These are phyloP conservation scores for Salix exigua DNA, from an alignment of 345 rosid genomes.

Conservation along the genomic window DNA sequence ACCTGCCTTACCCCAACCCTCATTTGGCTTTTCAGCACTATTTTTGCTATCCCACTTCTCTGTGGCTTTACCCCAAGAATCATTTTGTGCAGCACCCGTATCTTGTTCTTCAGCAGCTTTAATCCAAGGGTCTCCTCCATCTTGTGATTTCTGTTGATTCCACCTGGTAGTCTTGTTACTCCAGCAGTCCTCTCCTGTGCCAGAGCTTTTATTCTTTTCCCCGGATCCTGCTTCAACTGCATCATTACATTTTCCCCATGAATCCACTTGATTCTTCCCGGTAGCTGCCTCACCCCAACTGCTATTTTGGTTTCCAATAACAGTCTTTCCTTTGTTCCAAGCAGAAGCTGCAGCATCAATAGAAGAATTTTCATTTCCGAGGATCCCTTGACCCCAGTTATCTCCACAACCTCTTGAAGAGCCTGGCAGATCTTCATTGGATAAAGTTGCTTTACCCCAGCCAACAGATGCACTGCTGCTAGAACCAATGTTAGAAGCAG, in stretches of 20 bases:
- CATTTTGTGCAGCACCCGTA: slow-evolving; percentile 3
- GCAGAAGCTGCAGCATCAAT: slow-evolving; percentile 28
- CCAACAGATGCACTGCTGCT: slow-evolving; percentile 32
- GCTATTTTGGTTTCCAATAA: slow-evolving; percentile 11
- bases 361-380: slow-evolving; percentile 22
- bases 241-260: slow-evolving; percentile 28
- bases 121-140: slow-evolving; percentile 9
- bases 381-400: slow-evolving; percentile 36
- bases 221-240: slow-evolving; percentile 18
- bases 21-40: slow-evolving; percentile 12
- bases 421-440: slow-evolving; percentile 21
- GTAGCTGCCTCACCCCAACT: slow-evolving; percentile 24
- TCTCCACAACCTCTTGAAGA: slow-evolving; percentile 23
- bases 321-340: slow-evolving; percentile 34
- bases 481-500: slow-evolving; percentile 33
- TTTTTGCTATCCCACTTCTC: slow-evolving; percentile 18
- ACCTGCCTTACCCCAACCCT: slow-evolving; percentile 19
- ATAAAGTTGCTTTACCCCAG: slow-evolving; percentile 43
- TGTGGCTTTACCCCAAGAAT: slow-evolving; percentile 19
- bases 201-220: slow-evolving; percentile 16
- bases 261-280: slow-evolving; percentile 7
- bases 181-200: slow-evolving; percentile 2
- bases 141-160: slow-evolving; percentile 14
- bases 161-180: not conserved
- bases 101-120: slow-evolving; percentile 12